Evolutionary conservation across 176 grass and related monocot genomes (phyloP), one percentile per base, ranked within the genome.

Genomic region (Pharus latifolius): DNA sequence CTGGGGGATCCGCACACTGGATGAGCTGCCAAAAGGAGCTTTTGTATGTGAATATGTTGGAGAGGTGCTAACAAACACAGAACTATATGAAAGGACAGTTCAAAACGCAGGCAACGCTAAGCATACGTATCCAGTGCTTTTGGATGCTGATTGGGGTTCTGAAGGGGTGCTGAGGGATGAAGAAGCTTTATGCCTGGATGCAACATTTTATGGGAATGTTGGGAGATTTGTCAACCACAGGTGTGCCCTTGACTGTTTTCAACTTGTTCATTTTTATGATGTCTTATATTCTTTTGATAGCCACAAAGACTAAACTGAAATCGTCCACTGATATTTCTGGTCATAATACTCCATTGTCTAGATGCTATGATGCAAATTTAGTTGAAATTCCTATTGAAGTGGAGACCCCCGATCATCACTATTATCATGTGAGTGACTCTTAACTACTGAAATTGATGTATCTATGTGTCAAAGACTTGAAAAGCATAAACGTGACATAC

Each of bases 41-140:
- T 92, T 92, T 67, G 73, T 92, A 14, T 92, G 77, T 12, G 77
- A 92, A 73, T 92, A 82, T 85, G 89, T 63, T 74, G 89, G 89
- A 24, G 89, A 92, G 57, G 56, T 92, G 42, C 42, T 92, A 43
- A 92, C 89, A 29, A 77, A 43, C 44, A 67, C 49, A 6, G 89
- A 92, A 72, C 41, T 84, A 18, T 38, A 88, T 42, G 81, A 79
- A 69, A 69, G 89, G 35, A 76, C 50, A 17, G 29, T 78, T 24
- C 49, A 78, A 76, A 82, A 53, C 32, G 85, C 59, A 41, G 50
- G 50, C 31, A 87, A 76, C 31, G 61, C 44, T 47, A 84, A 26
- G 17, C 75, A 92, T 51, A 76, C 58, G 8, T 68, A 79, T 43
- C 62, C 81, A n/a, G 74, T 88, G 44, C 56, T 75, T 6, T 72